A percentile compares a stretch with the other conserved stretches of the same genome.
phyloP scores from a whole-genome alignment of 495 filamentous ascomycete species.

The Lasiosphaeris hirsuta region DNA sequence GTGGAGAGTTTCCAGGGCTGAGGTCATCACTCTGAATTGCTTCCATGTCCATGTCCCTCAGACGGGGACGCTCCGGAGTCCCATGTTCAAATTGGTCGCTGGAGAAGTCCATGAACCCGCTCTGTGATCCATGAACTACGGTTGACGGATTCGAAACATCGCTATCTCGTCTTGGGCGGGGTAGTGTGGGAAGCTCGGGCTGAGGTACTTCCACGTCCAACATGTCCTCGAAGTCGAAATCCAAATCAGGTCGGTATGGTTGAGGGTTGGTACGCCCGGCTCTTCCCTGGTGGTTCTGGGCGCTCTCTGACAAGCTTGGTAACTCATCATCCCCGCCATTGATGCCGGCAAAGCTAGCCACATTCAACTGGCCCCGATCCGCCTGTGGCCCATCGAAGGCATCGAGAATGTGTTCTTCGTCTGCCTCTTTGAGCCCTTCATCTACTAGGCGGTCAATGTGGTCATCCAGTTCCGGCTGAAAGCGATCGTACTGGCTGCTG shows the following conservation, averaged over 20 bases:
- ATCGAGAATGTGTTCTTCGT: not conserved
- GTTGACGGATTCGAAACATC: conserved; percentile 40
- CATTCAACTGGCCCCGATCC: not conserved
- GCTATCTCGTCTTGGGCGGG: conserved; percentile 30
- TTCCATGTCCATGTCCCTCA: conserved; percentile 23
- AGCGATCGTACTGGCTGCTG: no score
- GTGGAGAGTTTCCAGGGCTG: conserved; percentile 44
- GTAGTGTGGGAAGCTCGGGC: conserved; percentile 18
- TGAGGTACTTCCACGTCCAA: conserved; percentile 16
- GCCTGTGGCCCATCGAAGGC: conserved; percentile 3
- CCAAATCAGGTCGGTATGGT: conserved; percentile 6
- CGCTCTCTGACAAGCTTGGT: not conserved
- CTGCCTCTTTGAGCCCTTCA: not conserved
- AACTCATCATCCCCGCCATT: not conserved
- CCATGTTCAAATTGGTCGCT: conserved; percentile 27
- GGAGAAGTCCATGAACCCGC: conserved; percentile 26
- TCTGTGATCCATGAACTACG: conserved; percentile 32
- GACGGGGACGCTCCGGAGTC: conserved; percentile 36
- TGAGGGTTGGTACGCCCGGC: not conserved
- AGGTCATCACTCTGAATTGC: conserved; percentile 30
- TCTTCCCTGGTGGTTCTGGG: not conserved
- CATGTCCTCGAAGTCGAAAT: conserved; percentile 20
- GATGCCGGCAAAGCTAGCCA: not conserved
- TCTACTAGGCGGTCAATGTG: not conserved
- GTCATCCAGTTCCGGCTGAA: not conserved